Percentiles rank a stretch among this genome's conserved stretches.
Conservation (phyloP, 768 basidiomycete species). For the Boletellus emodensis region DNA sequence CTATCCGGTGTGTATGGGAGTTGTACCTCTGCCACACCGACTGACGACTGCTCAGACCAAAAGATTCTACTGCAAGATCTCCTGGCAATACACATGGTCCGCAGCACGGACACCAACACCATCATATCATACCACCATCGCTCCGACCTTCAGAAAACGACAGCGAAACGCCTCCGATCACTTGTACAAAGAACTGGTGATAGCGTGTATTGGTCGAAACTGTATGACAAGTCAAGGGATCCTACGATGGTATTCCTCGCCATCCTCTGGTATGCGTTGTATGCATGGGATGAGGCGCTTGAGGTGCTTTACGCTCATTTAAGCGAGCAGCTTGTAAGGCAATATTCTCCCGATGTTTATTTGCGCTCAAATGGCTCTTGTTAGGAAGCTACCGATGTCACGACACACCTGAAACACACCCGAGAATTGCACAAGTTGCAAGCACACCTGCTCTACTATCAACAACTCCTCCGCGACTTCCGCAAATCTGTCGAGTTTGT, state of each 20-base stretch:
- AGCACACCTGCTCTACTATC: conserved; percentile 55
- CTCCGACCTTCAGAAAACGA: conserved; percentile 24
- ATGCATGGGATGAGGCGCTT: conserved; percentile 59
- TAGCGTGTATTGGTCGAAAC: conserved; percentile 36
- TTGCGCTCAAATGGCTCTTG: background rate
- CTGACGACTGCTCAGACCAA: conserved; percentile 6
- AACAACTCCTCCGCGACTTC: conserved; percentile 53
- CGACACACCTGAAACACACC: conserved; percentile 39
- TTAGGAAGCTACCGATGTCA: conserved; percentile 43
- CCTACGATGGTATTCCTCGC: conserved; percentile 35
- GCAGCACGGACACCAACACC: conserved; percentile 19
- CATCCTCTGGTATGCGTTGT: conserved; percentile 55
- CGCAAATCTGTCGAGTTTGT: conserved; percentile 49
- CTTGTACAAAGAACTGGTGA: conserved; percentile 32
- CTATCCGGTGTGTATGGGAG: conserved; percentile 16
- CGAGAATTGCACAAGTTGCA: conserved; percentile 54
- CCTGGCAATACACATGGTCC: conserved; percentile 39
- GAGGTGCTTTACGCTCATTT: conserved; percentile 51
- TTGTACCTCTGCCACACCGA: background rate
- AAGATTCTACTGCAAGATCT: conserved; percentile 33
- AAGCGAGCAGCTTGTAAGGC: conserved; percentile 39
- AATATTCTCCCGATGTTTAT: background rate
- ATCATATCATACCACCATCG: conserved; percentile 37
- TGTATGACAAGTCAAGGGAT: conserved; percentile 30
- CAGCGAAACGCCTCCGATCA: conserved; percentile 26